Evolutionary conservation across 2,329 filamentous ascomycete species (phyloP).

Genomic region (Colletotrichum costaricense): DNA sequence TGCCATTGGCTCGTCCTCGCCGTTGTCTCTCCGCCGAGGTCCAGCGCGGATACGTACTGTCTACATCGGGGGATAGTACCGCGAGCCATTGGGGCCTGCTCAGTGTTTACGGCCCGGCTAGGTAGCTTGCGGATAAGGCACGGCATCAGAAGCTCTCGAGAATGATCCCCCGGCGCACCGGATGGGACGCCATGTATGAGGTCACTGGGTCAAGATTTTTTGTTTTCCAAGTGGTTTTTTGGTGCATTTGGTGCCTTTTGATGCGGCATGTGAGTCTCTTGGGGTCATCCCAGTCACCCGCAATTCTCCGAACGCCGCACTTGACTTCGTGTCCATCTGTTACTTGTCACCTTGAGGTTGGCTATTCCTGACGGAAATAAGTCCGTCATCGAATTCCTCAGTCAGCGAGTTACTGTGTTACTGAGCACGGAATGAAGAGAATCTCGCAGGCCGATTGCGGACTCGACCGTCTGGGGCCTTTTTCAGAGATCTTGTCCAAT

Average conservation of each 20-base stretch:
- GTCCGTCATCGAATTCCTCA: conserved; percentile 5
- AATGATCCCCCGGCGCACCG: conserved; percentile 24
- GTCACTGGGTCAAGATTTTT: conserved; percentile 25
- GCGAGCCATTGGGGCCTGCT: not conserved
- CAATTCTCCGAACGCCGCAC: conserved; percentile 26
- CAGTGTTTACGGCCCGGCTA: not conserved
- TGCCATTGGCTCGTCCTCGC: conserved; percentile 26
- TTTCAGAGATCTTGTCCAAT: not conserved
- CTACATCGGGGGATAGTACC: conserved; percentile 1
- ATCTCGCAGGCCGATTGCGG: conserved; percentile 20
- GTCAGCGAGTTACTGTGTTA: not conserved
- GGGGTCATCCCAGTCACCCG: conserved; percentile 25
- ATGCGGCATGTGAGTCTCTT: conserved; percentile 30
- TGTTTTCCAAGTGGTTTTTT: not conserved
- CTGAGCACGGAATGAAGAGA: not conserved
- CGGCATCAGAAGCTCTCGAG: conserved; percentile 14
- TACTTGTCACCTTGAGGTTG: conserved; percentile 3
- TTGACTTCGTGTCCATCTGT: conserved; percentile 18
- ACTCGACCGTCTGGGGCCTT: conserved; percentile 3
- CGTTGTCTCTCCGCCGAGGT: conserved; percentile 35
- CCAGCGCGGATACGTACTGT: conserved; percentile 18
- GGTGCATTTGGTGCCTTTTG: not conserved
- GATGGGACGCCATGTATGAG: conserved; percentile 29
- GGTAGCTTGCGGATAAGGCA: conserved; percentile 25
- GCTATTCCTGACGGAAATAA: conserved; percentile 10